phyloP scores from a whole-genome alignment of 306 rosid species.

The Lagenaria siceraria region DNA sequence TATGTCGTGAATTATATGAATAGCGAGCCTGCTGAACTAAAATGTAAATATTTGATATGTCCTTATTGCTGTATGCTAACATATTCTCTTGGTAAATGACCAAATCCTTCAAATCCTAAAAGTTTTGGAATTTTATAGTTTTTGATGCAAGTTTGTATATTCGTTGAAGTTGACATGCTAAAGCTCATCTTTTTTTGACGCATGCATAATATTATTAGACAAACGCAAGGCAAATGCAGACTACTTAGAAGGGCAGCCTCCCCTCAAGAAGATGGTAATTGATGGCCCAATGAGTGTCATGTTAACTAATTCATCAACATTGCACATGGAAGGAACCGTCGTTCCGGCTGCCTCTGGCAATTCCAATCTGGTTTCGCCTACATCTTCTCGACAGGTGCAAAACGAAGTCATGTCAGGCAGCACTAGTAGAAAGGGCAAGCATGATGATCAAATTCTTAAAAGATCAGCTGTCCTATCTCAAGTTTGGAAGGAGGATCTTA shows the following conservation, averaged over 20 bases:
- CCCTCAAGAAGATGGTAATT: conserved; percentile 44
- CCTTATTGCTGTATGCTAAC: background rate
- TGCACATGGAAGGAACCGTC: conserved; percentile 47
- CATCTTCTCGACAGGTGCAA: conserved; percentile 29
- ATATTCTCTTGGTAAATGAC: background rate
- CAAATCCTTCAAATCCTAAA: background rate
- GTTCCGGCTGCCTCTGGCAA: background rate
- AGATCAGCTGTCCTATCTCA: conserved; percentile 49
- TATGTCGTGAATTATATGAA: background rate
- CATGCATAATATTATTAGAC: conserved; percentile 26
- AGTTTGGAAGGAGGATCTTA: conserved; percentile 84
- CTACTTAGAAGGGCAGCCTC: conserved; percentile 57
- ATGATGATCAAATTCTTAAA: conserved; percentile 29
- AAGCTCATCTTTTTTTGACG: background rate
- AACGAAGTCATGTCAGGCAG: conserved; percentile 27
- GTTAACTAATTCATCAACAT: conserved; percentile 58
- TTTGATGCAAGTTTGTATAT: background rate
- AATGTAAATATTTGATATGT: background rate
- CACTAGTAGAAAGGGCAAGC: conserved; percentile 15
- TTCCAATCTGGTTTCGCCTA: conserved; percentile 27
- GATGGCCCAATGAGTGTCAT: conserved; percentile 38
- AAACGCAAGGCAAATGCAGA: conserved; percentile 68
- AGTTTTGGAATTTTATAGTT: background rate
- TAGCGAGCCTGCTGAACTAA: background rate
- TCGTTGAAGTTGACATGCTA: background rate